Conservation (phyloP, 208 protist species). For the Acanthamoeba castellanii region DNA sequence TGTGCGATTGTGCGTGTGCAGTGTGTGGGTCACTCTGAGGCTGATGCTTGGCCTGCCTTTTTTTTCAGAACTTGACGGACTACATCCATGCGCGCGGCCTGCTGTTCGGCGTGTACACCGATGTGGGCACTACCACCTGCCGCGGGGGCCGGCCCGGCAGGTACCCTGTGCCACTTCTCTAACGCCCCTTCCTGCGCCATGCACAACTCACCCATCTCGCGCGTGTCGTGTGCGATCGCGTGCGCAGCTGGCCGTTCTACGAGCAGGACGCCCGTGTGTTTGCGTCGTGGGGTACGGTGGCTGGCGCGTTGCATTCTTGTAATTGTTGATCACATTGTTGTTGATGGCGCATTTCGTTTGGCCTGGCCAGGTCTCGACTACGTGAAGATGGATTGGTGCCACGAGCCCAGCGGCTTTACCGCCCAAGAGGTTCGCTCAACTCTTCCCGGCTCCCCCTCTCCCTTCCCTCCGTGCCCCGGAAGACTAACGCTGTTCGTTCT, state of each 20-base stretch:
- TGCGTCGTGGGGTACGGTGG: constrained; percentile 36
- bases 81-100: constrained; percentile 74
- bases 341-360: not conserved
- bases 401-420: constrained; percentile 5
- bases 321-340: not conserved
- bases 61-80: constrained; percentile 69
- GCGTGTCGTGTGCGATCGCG: not conserved
- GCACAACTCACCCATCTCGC: not conserved
- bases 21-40: not conserved
- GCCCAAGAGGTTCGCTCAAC: not conserved
- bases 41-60: not conserved
- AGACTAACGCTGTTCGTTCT: not conserved
- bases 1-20: not conserved
- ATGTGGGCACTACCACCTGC: constrained; percentile 74
- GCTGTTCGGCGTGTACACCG: constrained; percentile 70
- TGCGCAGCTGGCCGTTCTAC: constrained; percentile 40
- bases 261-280: constrained; percentile 40
- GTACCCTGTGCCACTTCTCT: not conserved
- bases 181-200: not conserved
- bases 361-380: constrained; percentile 57
- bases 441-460: not conserved
- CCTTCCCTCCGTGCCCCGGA: no score
- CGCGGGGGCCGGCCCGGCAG: constrained; percentile 59
- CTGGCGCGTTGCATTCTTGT: not conserved
- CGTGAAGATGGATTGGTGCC: constrained; percentile 78